These are phyloP conservation scores for Sporothrix humicola DNA, from an alignment of 2,329 filamentous ascomycete species.

Conservation along the genomic window DNA sequence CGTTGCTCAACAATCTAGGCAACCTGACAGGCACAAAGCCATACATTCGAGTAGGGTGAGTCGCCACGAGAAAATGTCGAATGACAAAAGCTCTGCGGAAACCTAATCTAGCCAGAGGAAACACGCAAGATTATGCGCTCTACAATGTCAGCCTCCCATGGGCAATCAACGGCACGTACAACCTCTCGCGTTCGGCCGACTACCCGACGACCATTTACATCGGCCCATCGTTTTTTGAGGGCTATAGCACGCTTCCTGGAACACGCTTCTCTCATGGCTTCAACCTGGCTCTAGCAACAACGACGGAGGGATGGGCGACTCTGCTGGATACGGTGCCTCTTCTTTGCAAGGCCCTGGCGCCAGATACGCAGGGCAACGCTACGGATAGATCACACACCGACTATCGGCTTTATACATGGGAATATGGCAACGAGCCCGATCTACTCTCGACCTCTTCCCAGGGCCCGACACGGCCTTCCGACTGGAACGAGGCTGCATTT, in stretches of 20 bases:
- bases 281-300: conserved; percentile 58
- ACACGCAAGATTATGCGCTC: conserved; percentile 69
- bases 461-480: conserved; percentile 56
- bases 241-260: conserved; percentile 62
- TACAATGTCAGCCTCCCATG: conserved; percentile 58
- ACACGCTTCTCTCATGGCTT: conserved; percentile 64
- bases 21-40: conserved; percentile 61
- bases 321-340: conserved; percentile 61
- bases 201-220: conserved; percentile 67
- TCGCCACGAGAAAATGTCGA: neutral
- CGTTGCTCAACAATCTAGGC: conserved; percentile 62
- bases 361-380: conserved; percentile 25
- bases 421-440: conserved; percentile 70
- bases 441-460: conserved; percentile 60
- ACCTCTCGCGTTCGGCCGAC: conserved; percentile 57
- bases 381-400: neutral
- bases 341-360: conserved; percentile 61
- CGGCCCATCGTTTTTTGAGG: conserved; percentile 67
- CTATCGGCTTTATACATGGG: conserved; percentile 55
- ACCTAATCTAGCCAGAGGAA: conserved; percentile 52
- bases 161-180: conserved; percentile 60
- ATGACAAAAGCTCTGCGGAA: neutral
- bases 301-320: conserved; percentile 56
- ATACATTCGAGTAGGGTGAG: conserved; percentile 59
- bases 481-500: conserved; percentile 61